A percentile compares a stretch with the other conserved stretches of the same genome.
Conservation (phyloP, 768 basidiomycete genomes). For the Panaeolus cyanescens region DNA sequence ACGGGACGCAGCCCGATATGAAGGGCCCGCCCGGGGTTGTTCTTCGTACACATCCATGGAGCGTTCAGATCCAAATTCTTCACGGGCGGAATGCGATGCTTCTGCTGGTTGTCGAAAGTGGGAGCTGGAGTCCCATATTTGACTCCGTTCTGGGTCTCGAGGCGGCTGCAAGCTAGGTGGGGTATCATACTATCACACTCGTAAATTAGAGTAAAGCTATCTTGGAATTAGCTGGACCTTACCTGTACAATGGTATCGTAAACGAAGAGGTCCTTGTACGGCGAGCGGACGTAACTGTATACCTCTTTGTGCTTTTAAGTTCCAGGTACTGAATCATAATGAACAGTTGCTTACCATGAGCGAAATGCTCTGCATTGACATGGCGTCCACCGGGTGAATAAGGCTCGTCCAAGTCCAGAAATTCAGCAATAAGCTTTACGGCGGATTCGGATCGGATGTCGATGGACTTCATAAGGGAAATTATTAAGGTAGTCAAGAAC, state of each 20-base stretch:
- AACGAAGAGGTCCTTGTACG: constrained; percentile 78
- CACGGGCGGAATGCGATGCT: not conserved
- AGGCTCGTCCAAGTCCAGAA: constrained; percentile 76
- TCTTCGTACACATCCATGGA: not conserved
- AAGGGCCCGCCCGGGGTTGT: not conserved
- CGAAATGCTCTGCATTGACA: constrained; percentile 88
- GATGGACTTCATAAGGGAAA: constrained; percentile 89
- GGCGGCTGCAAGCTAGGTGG: constrained; percentile 44
- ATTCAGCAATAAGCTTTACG: constrained; percentile 82
- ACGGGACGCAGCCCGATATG: not conserved
- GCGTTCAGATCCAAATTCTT: not conserved
- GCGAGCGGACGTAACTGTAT: constrained; percentile 87
- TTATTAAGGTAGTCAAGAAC: constrained; percentile 88
- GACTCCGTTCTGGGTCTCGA: constrained; percentile 27
- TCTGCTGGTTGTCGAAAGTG: constrained; percentile 21
- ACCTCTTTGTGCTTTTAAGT: constrained; percentile 56
- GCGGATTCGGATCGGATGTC: constrained; percentile 92
- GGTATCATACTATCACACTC: constrained; percentile 54
- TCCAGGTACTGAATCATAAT: not conserved
- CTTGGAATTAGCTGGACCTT: constrained; percentile 14
- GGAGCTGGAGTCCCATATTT: constrained; percentile 29
- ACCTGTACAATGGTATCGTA: constrained; percentile 89
- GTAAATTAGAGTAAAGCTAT: constrained; percentile 11
- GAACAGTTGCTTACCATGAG: constrained; percentile 66
- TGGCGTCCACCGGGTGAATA: constrained; percentile 58